Base-by-base conservation (phyloP, 140 eudicot species). In the Stevia rebaudiana region DNA sequence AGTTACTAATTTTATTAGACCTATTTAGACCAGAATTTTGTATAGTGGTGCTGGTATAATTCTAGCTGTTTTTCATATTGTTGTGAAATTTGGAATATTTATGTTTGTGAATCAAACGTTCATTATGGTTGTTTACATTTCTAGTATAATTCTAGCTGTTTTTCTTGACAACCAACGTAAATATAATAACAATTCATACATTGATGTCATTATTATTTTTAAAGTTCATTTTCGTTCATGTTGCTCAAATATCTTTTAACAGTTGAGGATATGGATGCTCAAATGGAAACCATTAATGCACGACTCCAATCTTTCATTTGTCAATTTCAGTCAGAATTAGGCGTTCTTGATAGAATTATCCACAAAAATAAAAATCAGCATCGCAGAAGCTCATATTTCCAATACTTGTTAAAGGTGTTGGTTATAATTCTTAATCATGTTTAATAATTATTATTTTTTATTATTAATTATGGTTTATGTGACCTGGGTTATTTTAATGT, bases 321-420 rank as follows among this genome's bases (percentile, higher is more conserved):
- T 71, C 94, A 87, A 78, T 73, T 91, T 31, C 86, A 77, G 57
- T 73, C 82, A 35, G 98, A 92, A 56, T 42, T 44, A 62, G 87
- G 86, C 39, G 82, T 92, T 56, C 85, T 92, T 19, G 95, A 92
- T 76, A 79, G 95, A 61, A 82, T 92, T 42, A 78, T 92, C 16
- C 83, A 92, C 75, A 88, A 87, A 74, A 80, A 87, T 67, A 91
- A 91, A 74, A 91, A 91, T 73, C 98, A 91, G 65, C 98, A 91
- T 37, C 78, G 96, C 13, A 81, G 96, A 70, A 73, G 86, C 72
- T 80, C 87, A 2, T 87, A 91, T 75, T 91, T 91, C 48, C 92
- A 79, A 24, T 83, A 79, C 78, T 70, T 91, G 68, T 46, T 81
- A 35, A 91, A 91, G 98, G 97, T 90, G 31, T n/a, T 49, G 19